Percentiles rank a stretch among this genome's conserved stretches.
These are phyloP conservation scores for Castanea crenata DNA, from an alignment of 306 rosid species.

Conservation along the genomic window DNA sequence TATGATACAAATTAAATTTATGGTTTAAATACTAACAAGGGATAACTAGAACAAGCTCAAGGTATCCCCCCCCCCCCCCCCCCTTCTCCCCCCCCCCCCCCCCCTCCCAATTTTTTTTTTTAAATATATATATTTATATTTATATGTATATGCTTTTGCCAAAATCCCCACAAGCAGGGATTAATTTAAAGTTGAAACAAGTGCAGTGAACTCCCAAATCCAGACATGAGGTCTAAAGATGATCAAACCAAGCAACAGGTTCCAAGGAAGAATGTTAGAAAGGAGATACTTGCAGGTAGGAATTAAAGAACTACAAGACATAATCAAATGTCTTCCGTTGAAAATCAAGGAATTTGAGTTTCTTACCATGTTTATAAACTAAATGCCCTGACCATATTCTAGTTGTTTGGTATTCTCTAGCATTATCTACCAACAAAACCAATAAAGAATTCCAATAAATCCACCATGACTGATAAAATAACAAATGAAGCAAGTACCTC, in stretches of 20 bases:
- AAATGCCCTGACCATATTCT: constrained; percentile 59
- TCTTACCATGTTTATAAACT: constrained; percentile 22
- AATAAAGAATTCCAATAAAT: constrained; percentile 16
- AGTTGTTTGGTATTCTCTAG: constrained; percentile 75
- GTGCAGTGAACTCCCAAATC: neutral
- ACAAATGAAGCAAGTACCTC: neutral
- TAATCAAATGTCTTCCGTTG: neutral
- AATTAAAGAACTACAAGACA: neutral
- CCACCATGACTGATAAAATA: constrained; percentile 5
- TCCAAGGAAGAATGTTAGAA: neutral
- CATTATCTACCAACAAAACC: constrained; percentile 50
- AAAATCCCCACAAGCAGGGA: neutral
- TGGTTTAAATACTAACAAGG: neutral
- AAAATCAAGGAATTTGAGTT: neutral
- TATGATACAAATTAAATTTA: neutral
- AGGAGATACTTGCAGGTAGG: neutral
- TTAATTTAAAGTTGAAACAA: neutral
- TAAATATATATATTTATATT: neutral
- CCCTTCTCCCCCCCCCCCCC: too few relatives aligned
- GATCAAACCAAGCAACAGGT: neutral
- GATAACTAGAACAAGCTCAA: neutral
- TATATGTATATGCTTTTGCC: neutral
- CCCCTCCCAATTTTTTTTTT: too few relatives aligned
- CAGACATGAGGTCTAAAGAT: neutral
- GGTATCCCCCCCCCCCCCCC: neutral